These are phyloP conservation scores for Capsicum baccatum DNA, from an alignment of 257 asterid genomes.

Conservation along the genomic window DNA sequence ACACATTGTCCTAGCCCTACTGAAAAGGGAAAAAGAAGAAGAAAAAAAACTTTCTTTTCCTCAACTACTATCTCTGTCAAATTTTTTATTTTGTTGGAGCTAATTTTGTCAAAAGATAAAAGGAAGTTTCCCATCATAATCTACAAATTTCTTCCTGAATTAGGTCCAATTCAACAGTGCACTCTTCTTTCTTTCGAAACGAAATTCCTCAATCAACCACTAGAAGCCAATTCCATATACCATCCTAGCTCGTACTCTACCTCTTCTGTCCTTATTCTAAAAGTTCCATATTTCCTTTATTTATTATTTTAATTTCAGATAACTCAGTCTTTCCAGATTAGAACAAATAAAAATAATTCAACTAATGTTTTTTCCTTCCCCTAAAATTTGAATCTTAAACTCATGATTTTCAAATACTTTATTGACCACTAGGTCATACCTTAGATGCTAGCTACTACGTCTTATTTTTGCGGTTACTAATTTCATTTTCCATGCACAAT, in stretches of 20 bases:
- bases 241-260: neutral
- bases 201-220: conserved; percentile 3
- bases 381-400: too few species aligned
- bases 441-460: too few species aligned
- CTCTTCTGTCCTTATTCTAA: neutral
- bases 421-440: too few species aligned
- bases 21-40: neutral
- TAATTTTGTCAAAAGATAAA: neutral
- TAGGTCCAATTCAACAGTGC: conserved; percentile 16
- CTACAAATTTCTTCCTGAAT: neutral
- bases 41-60: neutral
- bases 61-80: neutral
- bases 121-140: neutral
- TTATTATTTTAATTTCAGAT: too few species aligned
- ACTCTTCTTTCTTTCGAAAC: conserved; percentile 1
- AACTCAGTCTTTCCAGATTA: too few species aligned
- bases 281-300: neutral
- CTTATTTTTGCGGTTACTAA: neutral
- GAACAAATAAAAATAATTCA: too few species aligned
- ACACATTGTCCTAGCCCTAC: neutral
- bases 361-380: too few species aligned
- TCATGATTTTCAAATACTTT: too few species aligned
- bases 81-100: neutral
- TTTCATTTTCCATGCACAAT: neutral
- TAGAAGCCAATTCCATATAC: conserved; percentile 11